phyloP scores from a whole-genome alignment of 1,139 yeast genomes.

The Wickerhamiella pararugosa region DNA sequence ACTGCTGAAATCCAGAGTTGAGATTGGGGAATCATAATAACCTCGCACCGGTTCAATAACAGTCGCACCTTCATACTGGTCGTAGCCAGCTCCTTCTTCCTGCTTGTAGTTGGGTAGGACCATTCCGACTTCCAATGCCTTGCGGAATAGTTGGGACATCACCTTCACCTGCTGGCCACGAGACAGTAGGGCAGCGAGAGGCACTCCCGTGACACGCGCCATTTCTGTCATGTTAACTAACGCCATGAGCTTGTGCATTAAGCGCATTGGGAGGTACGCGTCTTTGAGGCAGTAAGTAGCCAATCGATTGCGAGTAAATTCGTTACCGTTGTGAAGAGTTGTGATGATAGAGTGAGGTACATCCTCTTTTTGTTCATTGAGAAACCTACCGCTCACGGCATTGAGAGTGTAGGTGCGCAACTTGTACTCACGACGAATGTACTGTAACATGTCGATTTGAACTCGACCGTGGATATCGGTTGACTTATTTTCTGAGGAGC shows the following conservation, averaged over 20 bases:
- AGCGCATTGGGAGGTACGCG: constrained; percentile 77
- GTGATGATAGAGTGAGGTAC: constrained; percentile 96
- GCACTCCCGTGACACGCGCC: constrained; percentile 99
- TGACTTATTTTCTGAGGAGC: constrained; percentile 84
- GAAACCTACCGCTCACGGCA: constrained; percentile 86
- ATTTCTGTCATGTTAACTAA: constrained; percentile 93
- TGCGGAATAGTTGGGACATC: constrained; percentile 84
- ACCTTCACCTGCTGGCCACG: constrained; percentile 98
- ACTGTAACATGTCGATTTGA: constrained; percentile 87
- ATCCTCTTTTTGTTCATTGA: constrained; percentile 95
- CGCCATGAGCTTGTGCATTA: constrained; percentile 88
- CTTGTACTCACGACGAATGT: constrained; percentile 87
- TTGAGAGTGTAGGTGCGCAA: constrained; percentile 87
- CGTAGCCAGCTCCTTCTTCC: constrained; percentile 54
- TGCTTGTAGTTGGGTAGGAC: constrained; percentile 82
- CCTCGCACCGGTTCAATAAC: constrained; percentile 96
- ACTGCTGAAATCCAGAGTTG: constrained; percentile 94
- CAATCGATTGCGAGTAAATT: constrained; percentile 83
- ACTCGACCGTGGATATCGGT: constrained; percentile 91
- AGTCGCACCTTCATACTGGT: constrained; percentile 97
- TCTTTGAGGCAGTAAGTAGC: constrained; percentile 97
- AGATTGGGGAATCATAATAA: constrained; percentile 91
- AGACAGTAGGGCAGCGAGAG: constrained; percentile 72
- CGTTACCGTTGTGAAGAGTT: constrained; percentile 79
- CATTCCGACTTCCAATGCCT: constrained; percentile 70